These are phyloP conservation scores for Phascolomyces articulosus DNA, from an alignment of 371 early-diverging fungal genomes.

Conservation along the genomic window DNA sequence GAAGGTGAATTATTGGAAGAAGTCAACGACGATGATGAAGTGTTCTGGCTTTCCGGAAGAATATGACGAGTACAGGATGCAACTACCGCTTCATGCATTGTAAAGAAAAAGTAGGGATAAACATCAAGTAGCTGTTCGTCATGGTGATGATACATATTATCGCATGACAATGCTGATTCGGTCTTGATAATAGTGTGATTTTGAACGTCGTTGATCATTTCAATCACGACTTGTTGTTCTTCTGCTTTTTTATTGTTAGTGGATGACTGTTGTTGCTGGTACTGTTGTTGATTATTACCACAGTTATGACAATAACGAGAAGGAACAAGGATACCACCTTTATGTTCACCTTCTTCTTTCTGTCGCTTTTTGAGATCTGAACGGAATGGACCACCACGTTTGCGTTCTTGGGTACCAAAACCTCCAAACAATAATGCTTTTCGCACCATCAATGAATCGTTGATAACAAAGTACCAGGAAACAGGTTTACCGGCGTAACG, in stretches of 20 bases:
- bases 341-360: slow-evolving; percentile 22
- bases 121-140: slow-evolving; percentile 21
- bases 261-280: no score
- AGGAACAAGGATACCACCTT: no score
- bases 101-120: slow-evolving; percentile 37
- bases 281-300: background rate
- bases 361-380: slow-evolving; percentile 13
- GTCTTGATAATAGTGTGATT: no score
- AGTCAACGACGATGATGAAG: background rate
- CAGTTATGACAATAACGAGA: no score
- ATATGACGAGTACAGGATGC: slow-evolving; percentile 19
- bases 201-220: no score
- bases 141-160: background rate
- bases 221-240: no score
- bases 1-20: no score
- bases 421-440: slow-evolving; percentile 36
- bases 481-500: slow-evolving; percentile 34
- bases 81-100: slow-evolving; percentile 28
- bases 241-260: no score
- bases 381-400: slow-evolving; percentile 18
- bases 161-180: background rate
- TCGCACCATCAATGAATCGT: slow-evolving; percentile 24
- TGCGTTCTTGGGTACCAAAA: slow-evolving; percentile 31
- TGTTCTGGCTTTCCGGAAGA: background rate
- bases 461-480: slow-evolving; percentile 40